phyloP scores from a whole-genome alignment of 441 rosid species.

The Jatropha multifida region DNA sequence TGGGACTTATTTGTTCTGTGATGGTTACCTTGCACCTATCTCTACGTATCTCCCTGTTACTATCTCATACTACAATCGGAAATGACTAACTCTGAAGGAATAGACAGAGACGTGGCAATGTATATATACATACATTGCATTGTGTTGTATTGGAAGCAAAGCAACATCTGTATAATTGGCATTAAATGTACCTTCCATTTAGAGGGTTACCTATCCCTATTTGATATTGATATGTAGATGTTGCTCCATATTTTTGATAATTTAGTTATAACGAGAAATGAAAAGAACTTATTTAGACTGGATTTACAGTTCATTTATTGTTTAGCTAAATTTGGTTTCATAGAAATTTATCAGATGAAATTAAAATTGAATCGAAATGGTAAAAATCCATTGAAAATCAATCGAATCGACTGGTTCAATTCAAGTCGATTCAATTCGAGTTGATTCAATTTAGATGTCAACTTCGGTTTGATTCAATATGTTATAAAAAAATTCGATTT shows the following conservation, averaged over 20 bases:
- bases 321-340: too few relatives aligned
- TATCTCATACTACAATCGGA: neutral
- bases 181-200: neutral
- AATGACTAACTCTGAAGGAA: neutral
- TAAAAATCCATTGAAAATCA: too few relatives aligned
- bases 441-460: too few relatives aligned
- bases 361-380: too few relatives aligned
- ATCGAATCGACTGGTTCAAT: too few relatives aligned
- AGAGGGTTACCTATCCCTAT: neutral
- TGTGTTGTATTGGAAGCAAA: conserved; percentile 60
- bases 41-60: conserved; percentile 46
- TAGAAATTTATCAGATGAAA: too few relatives aligned
- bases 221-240: neutral
- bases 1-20: conserved; percentile 20
- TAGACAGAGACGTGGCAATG: conserved; percentile 8
- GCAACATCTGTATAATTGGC: conserved; percentile 11
- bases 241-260: neutral
- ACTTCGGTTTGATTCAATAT: too few relatives aligned
- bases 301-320: too few relatives aligned
- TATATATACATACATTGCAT: neutral
- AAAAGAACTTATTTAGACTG: too few relatives aligned
- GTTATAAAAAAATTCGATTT: too few relatives aligned
- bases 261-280: too few relatives aligned
- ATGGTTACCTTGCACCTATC: conserved; percentile 72
- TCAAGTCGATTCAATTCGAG: too few relatives aligned